These are phyloP conservation scores for Hyphopichia pseudoburtonii DNA, from an alignment of 1,139 yeast genomes.

Conservation along the genomic window DNA sequence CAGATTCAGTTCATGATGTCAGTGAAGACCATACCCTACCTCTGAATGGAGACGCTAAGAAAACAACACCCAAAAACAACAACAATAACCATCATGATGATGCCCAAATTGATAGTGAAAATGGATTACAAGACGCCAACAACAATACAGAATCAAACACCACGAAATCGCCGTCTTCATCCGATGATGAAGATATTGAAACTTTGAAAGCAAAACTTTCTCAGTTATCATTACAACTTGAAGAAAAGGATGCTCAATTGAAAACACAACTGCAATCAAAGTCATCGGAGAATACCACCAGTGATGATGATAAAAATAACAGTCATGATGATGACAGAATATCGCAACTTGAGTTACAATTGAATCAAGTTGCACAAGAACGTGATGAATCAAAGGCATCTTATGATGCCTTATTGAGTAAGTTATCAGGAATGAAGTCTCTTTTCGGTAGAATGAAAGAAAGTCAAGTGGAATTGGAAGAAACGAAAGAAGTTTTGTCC, in stretches of 20 bases:
- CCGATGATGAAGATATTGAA: neutral
- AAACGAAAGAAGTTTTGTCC: slow-evolving; percentile 43
- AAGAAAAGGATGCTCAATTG: slow-evolving; percentile 11
- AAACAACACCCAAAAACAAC: too few relatives aligned
- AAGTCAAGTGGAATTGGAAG: slow-evolving; percentile 69
- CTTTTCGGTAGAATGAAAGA: slow-evolving; percentile 75
- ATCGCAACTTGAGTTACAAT: slow-evolving; percentile 6
- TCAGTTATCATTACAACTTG: slow-evolving; percentile 19
- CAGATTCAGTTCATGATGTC: slow-evolving; percentile 3
- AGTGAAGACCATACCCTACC: slow-evolving; percentile 5
- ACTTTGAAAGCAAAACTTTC: slow-evolving; percentile 19
- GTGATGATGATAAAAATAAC: too few relatives aligned
- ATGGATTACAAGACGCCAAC: too few relatives aligned
- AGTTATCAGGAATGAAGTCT: slow-evolving; percentile 78
- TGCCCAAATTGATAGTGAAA: neutral
- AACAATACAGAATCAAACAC: too few relatives aligned
- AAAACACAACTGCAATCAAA: slow-evolving; percentile 3
- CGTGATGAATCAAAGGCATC: slow-evolving; percentile 68
- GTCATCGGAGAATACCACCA: too few relatives aligned
- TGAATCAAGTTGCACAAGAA: slow-evolving; percentile 35
- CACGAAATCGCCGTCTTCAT: neutral
- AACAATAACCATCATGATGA: too few relatives aligned
- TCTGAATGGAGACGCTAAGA: too few relatives aligned
- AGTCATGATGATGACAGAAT: slow-evolving; percentile 4
- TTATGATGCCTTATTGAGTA: slow-evolving; percentile 71